Evolutionary conservation across 352 stramenopile species (phyloP), one percentile per base, ranked within the genome.

Genomic region (Phytophthora lateralis): DNA sequence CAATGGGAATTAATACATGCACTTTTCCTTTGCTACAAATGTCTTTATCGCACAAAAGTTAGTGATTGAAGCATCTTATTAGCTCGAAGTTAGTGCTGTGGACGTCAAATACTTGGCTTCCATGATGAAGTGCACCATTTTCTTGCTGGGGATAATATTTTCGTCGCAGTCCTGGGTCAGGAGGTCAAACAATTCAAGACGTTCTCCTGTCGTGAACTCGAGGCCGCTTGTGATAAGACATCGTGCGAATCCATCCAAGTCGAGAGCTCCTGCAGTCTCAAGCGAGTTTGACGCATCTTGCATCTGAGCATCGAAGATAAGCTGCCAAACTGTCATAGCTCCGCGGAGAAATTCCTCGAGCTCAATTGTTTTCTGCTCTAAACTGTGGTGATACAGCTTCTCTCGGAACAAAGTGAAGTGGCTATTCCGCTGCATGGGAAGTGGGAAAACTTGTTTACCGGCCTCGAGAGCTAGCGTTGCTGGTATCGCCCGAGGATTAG

Each of bases 161-260:
- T 67, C 64, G 20, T 79, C 67, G 14, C 73, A 61, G 3, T 89
- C 75, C 6, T 55, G 60, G 10, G 68, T 70, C 21, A 91, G 50
- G 43, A 76, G 30, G 30, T 88, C 79, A 38, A 87, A 89, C 14
- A 85, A 52, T 55, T 91, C 79, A 20, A 85, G 71, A 6, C 78
- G 41, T 37, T 91, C 77, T 2, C 78, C 77, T 1, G 66, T 80
- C 0, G 75, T 87, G 32, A 91, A 67, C 17, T 89, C 79, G 34
- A 89, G 32, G 4, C 38, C 69, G 17, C 74, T 83, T 2, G 49
- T 56, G 11, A 27, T 41, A 0, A 87, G 55, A 18, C 65, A 79
- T 18, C 42, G 49, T 1, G 55, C 39, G 55, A 91, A 87, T 1
- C 67, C 64, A 20, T 84, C 62, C 11, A 81, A 59, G 17, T 89